Evolutionary conservation across 306 rosid species (phyloP).

Genomic region (Cicer judaicum): DNA sequence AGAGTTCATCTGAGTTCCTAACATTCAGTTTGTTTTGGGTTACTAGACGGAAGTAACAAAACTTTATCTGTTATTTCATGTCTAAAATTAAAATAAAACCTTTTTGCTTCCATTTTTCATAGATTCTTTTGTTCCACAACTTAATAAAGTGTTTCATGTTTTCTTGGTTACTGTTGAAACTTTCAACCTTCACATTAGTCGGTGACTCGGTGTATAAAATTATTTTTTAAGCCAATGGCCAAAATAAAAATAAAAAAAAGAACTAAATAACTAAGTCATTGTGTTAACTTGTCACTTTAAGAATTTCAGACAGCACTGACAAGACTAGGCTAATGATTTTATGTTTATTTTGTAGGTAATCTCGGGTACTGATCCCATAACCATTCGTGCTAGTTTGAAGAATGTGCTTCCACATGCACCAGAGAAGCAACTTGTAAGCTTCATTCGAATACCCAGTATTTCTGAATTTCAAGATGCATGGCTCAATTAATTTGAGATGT

Average conservation of each 20-base stretch:
- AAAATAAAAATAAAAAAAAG: conserved; percentile 18
- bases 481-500: conserved; percentile 21
- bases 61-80: background rate
- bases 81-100: conserved; percentile 7
- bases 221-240: background rate
- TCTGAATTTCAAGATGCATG: conserved; percentile 35
- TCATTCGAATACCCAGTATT: conserved; percentile 20
- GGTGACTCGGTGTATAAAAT: background rate
- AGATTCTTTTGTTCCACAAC: too few species aligned
- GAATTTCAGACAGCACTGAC: conserved; percentile 6
- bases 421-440: conserved; percentile 88
- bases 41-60: conserved; percentile 11
- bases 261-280: conserved; percentile 10
- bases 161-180: conserved; percentile 14
- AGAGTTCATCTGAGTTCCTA: too few species aligned
- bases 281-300: background rate
- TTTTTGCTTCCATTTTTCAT: conserved; percentile 3
- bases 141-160: background rate
- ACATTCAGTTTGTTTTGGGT: background rate
- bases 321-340: conserved; percentile 12
- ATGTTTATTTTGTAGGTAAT: conserved; percentile 56
- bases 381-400: conserved; percentile 79
- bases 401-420: conserved; percentile 85
- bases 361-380: conserved; percentile 90
- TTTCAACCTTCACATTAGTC: conserved; percentile 16